phyloP scores from a whole-genome alignment of 2,329 filamentous ascomycete species.

The Colletotrichum lentis region DNA sequence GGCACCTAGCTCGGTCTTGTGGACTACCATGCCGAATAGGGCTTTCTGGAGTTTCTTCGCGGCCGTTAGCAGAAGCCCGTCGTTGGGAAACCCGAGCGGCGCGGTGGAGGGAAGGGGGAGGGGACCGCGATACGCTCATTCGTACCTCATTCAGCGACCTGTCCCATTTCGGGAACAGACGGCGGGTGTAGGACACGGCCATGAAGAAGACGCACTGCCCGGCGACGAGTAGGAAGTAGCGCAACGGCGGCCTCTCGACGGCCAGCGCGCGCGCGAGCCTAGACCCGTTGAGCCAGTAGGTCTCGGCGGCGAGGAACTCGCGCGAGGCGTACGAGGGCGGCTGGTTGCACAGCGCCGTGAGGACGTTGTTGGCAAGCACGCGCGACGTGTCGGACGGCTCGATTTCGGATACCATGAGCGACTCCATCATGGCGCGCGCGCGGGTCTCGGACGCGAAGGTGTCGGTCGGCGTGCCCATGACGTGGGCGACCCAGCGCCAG shows the following conservation, averaged over 20 bases:
- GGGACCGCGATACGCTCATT: background rate
- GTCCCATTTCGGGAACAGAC: constrained; percentile 51
- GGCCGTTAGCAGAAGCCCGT: constrained; percentile 23
- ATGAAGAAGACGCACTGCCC: constrained; percentile 75
- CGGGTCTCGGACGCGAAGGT: constrained; percentile 64
- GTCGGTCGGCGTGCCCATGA: constrained; percentile 73
- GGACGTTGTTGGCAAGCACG: constrained; percentile 77
- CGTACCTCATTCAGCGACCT: constrained; percentile 46
- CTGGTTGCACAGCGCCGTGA: constrained; percentile 70
- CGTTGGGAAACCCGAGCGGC: background rate
- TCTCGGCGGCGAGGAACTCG: constrained; percentile 72
- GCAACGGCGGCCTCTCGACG: constrained; percentile 63
- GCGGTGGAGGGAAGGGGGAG: background rate
- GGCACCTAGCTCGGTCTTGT: constrained; percentile 65
- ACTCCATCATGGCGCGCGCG: constrained; percentile 72
- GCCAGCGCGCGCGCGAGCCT: constrained; percentile 67
- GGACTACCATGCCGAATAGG: constrained; percentile 66
- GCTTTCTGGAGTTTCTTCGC: constrained; percentile 42
- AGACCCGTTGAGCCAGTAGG: constrained; percentile 74
- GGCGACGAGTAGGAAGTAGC: constrained; percentile 67
- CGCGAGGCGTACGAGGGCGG: constrained; percentile 72
- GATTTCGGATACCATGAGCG: constrained; percentile 71
- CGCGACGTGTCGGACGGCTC: constrained; percentile 68
- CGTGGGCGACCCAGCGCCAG: constrained; percentile 77
- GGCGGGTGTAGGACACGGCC: constrained; percentile 57